phyloP scores from a whole-genome alignment of 2,329 filamentous ascomycete genomes.

The Alternaria gansuensis region DNA sequence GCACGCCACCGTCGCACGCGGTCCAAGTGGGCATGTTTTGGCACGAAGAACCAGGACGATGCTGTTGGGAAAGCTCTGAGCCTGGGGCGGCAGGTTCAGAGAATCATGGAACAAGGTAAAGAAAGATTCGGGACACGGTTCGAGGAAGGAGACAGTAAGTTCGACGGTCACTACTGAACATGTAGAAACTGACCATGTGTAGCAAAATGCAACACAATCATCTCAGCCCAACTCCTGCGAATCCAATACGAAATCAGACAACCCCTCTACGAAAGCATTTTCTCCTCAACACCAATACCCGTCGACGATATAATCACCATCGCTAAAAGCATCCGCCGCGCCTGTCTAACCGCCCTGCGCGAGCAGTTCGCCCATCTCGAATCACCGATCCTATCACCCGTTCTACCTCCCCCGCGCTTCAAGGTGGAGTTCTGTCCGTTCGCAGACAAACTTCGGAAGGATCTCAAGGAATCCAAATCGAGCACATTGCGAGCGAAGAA shows the following conservation, averaged over 20 bases:
- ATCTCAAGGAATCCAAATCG: conserved; percentile 29
- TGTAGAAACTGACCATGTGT: conserved; percentile 25
- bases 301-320: conserved; percentile 44
- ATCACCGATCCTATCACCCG: conserved; percentile 27
- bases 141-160: conserved; percentile 47
- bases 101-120: conserved; percentile 40
- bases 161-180: not conserved
- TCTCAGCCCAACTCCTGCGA: conserved; percentile 46
- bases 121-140: conserved; percentile 42
- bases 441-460: conserved; percentile 41
- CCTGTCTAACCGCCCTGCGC: conserved; percentile 42
- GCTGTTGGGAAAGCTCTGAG: conserved; percentile 38
- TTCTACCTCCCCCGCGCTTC: conserved; percentile 49
- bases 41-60: conserved; percentile 38
- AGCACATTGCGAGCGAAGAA: conserved; percentile 41
- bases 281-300: conserved; percentile 34
- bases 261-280: conserved; percentile 42
- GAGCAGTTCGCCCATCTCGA: conserved; percentile 43
- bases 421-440: conserved; percentile 48
- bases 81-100: conserved; percentile 40
- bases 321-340: conserved; percentile 45
- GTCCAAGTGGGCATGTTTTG: conserved; percentile 40
- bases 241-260: conserved; percentile 47
- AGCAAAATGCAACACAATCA: conserved; percentile 45
- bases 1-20: conserved; percentile 32